Conservation (phyloP, 306 rosid species). For the Citrullus amarus region DNA sequence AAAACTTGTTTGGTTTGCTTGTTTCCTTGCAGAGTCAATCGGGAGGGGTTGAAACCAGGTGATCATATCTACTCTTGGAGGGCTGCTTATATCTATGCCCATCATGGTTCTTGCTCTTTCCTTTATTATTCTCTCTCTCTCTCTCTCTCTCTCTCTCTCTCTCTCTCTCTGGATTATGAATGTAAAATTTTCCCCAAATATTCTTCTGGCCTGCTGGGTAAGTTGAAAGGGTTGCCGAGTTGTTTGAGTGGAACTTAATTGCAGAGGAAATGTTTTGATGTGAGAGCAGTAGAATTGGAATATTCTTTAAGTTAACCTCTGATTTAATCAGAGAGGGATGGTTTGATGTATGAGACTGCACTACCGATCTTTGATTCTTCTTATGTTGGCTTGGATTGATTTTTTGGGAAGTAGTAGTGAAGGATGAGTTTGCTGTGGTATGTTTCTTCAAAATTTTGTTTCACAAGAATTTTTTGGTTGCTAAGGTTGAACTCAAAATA, state of each 20-base stretch:
- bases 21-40: conserved; percentile 29
- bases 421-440: not conserved
- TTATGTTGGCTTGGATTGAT: not conserved
- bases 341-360: no score
- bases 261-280: no score
- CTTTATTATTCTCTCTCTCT: not conserved
- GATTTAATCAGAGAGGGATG: not conserved
- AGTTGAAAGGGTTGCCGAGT: no score
- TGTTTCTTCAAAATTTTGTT: not conserved
- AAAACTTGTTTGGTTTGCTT: not conserved
- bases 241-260: no score
- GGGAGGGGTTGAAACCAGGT: conserved; percentile 58
- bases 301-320: not conserved
- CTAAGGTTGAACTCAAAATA: not conserved
- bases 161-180: no score
- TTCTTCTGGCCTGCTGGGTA: no score
- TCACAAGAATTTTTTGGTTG: not conserved
- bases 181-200: no score
- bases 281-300: not conserved
- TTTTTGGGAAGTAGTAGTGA: not conserved
- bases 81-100: conserved; percentile 75
- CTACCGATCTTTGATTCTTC: not conserved
- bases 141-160: no score
- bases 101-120: conserved; percentile 50
- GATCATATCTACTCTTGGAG: conserved; percentile 96